These are phyloP conservation scores for Globisporangium radiosum DNA, from an alignment of 352 stramenopile genomes.

Conservation along the genomic window DNA sequence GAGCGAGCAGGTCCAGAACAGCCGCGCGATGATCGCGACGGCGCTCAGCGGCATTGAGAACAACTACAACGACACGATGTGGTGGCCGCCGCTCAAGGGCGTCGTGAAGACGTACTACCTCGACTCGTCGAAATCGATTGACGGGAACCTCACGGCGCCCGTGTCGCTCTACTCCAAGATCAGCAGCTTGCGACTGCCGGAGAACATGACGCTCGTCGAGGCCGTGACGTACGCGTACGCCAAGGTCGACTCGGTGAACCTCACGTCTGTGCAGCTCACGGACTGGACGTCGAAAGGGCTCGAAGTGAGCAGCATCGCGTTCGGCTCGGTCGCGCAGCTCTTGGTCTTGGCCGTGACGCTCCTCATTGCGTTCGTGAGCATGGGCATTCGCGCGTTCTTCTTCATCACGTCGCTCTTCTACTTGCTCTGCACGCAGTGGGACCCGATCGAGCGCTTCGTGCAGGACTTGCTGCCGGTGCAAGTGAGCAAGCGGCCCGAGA, in stretches of 20 bases:
- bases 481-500: conserved; percentile 59
- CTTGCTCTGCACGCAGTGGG: conserved; percentile 80
- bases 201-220: conserved; percentile 82
- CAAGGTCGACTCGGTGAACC: conserved; percentile 82
- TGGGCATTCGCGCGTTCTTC: conserved; percentile 83
- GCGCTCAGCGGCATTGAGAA: conserved; percentile 73
- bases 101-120: conserved; percentile 82
- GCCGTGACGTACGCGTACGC: conserved; percentile 67
- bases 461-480: conserved; percentile 73
- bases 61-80: conserved; percentile 88
- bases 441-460: conserved; percentile 81
- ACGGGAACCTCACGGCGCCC: conserved; percentile 43
- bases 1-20: conserved; percentile 80
- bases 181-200: conserved; percentile 32
- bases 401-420: conserved; percentile 87
- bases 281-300: conserved; percentile 83
- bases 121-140: conserved; percentile 43
- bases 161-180: conserved; percentile 45
- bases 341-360: conserved; percentile 72
- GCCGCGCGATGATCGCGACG: conserved; percentile 73
- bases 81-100: conserved; percentile 79
- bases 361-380: conserved; percentile 80
- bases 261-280: conserved; percentile 79
- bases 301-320: conserved; percentile 76
- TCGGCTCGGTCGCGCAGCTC: conserved; percentile 77